Evolutionary conservation across 164 flowering plant species (phyloP).

Genomic region (Vitis rupestris): DNA sequence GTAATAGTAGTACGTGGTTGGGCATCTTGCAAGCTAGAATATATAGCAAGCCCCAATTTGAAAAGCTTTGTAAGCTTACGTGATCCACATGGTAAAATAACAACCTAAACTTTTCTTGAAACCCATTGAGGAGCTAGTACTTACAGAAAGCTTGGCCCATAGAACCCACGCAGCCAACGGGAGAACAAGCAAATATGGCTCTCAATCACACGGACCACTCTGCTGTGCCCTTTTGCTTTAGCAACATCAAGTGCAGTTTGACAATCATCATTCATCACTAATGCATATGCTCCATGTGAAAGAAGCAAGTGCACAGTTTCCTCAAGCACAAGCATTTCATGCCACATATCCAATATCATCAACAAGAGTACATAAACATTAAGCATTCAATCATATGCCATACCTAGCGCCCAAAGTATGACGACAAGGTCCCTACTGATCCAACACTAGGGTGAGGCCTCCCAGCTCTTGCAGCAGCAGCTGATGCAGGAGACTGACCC

Average conservation of each 20-base stretch:
- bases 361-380: too few species aligned
- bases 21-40: constrained; percentile 72
- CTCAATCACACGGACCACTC: constrained; percentile 92
- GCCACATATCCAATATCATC: too few species aligned
- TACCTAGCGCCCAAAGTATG: too few species aligned
- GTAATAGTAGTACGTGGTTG: constrained; percentile 65
- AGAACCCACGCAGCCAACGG: constrained; percentile 86
- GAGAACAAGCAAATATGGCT: constrained; percentile 77
- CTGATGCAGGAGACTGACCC: too few species aligned
- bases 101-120: constrained; percentile 89
- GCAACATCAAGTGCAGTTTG: constrained; percentile 88
- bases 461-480: too few species aligned
- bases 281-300: constrained; percentile 78
- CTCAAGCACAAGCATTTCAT: constrained; percentile 24
- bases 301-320: constrained; percentile 76
- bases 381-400: too few species aligned
- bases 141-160: constrained; percentile 87
- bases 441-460: too few species aligned
- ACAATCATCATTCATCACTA: constrained; percentile 77
- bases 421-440: too few species aligned
- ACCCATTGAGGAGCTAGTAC: constrained; percentile 69
- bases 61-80: constrained; percentile 58
- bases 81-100: constrained; percentile 67
- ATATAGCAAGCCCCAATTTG: constrained; percentile 83
- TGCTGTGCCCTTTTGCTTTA: constrained; percentile 59